Conservation (phyloP, 768 basidiomycete genomes). For the Tremella fuciformis region DNA sequence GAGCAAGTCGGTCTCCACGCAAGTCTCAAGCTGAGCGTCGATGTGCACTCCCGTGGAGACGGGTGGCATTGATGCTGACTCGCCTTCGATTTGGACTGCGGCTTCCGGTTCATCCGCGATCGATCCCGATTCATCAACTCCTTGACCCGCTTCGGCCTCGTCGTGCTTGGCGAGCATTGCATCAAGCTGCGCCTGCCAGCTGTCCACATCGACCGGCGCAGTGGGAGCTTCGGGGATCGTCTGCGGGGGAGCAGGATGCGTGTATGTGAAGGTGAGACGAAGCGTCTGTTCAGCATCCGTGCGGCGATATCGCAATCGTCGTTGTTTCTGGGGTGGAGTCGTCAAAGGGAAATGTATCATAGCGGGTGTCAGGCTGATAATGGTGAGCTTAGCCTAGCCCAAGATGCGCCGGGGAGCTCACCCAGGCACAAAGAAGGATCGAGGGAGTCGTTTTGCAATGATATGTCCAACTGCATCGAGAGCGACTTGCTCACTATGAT, state of each 20-base stretch:
- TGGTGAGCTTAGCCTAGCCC: background rate
- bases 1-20: conserved; percentile 10
- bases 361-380: background rate
- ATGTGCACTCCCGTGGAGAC: background rate
- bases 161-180: background rate
- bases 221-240: background rate
- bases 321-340: background rate
- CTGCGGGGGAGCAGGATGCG: background rate
- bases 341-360: background rate
- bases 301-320: background rate
- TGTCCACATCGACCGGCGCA: conserved; percentile 1
- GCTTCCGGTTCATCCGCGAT: background rate
- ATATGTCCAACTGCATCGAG: too few relatives aligned
- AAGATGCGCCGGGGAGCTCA: background rate
- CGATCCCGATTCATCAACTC: background rate
- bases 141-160: background rate
- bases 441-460: background rate
- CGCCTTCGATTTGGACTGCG: background rate
- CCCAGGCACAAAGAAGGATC: background rate
- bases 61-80: background rate
- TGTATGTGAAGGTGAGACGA: conserved; percentile 5
- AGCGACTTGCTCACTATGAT: too few relatives aligned
- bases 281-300: background rate
- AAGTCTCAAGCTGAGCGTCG: background rate
- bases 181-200: background rate